These are phyloP conservation scores for Scheffersomyces insectosa DNA, from an alignment of 1,139 yeast genomes.

Conservation along the genomic window DNA sequence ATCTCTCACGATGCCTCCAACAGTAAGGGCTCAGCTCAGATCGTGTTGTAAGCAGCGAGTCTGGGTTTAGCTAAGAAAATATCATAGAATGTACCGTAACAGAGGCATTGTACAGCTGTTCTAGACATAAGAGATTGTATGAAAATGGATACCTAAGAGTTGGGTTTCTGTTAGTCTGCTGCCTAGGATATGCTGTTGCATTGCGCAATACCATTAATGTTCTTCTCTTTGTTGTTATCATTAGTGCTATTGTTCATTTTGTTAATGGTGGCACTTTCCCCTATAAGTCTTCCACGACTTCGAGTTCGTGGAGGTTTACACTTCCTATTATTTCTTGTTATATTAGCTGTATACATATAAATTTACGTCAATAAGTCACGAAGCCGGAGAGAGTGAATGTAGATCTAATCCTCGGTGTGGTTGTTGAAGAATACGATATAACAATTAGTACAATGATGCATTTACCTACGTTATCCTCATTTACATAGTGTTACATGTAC, in stretches of 20 bases:
- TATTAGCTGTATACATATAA: conserved; percentile 19
- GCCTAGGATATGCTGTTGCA: too few species aligned
- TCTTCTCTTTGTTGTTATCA: too few species aligned
- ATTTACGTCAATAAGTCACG: conserved; percentile 14
- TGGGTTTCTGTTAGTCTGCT: background rate
- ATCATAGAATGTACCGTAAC: background rate
- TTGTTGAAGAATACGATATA: background rate
- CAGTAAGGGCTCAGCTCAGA: conserved; percentile 45
- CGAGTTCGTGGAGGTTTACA: background rate
- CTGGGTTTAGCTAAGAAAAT: conserved; percentile 1
- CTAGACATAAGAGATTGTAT: background rate
- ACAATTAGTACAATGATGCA: too few species aligned
- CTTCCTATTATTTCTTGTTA: background rate
- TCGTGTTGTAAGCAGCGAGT: conserved; percentile 29
- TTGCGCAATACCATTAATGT: too few species aligned
- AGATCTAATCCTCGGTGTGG: conserved; percentile 1
- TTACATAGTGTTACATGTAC: too few species aligned
- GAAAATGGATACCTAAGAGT: background rate
- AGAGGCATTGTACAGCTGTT: background rate
- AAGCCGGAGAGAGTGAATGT: conserved; percentile 4
- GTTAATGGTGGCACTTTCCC: background rate
- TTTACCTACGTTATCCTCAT: too few species aligned
- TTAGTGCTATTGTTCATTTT: background rate
- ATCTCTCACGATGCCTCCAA: conserved; percentile 60
- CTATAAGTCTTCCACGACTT: background rate